Base-by-base conservation (phyloP, 192 early-diverging fungal species). In the Coemansia sp. region DNA sequence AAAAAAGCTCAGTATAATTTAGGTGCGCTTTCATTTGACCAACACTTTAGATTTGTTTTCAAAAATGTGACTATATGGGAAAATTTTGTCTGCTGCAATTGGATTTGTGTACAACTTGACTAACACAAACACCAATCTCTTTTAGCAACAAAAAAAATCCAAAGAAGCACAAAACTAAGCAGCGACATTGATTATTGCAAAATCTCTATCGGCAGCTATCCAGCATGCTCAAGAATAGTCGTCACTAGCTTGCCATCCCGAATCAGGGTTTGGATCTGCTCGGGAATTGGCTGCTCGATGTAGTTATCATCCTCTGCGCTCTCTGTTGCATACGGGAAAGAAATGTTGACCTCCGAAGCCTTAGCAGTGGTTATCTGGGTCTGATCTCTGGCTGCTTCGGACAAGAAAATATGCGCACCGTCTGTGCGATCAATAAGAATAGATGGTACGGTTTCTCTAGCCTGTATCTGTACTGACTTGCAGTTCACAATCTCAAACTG, bases 301-400 rank as follows among this genome's bases (percentile, higher is more conserved):
- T 76, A 96, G 65, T 90, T 87, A 18, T 87, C 88, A 38, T 86
- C 85, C n/a, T 92, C 86, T 31, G 60, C 63, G n/a, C 59, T 66
- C 49, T 41, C 24, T 8, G 73, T 76, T 56, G 72, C 70, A 5
- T 47, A 72, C 0, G 89, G 89, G 8, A 91, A 73, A n/a, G 92
- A 76, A 14, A 98, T 83, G 73, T 98, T 98, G 66, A 97, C 79
- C 56, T 94, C 90, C 31, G 89, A 92, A 53, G 89, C 91, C 84
- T 98, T 98, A n/a, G 94, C 90, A 0, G 93, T 93, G 64, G 95
- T 85, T 48, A 98, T 91, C 70, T 95, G 93, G 0, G 90, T 86
- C 47, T 68, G 71, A 44, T 88, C 88, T 26, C 88, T 54, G 44
- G 88, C 89, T 7, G 86, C 85, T 58, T 87, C 82, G 12, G 92